Base-by-base conservation (phyloP, 164 flowering plant species). In the Aristolochia californica region DNA sequence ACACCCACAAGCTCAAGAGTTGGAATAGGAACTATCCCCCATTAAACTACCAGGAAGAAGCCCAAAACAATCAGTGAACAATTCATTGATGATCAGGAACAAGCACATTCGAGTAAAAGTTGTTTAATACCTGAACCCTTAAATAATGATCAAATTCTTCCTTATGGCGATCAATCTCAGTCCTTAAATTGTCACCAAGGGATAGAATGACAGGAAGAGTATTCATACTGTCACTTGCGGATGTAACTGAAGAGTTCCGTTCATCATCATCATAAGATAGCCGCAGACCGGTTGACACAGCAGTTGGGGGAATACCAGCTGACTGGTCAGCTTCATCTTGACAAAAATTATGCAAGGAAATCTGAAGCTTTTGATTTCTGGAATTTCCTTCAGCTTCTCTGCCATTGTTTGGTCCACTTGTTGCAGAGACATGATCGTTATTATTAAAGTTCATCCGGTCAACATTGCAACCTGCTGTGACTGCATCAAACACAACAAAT, bases 191-290 rank as follows among this genome's bases (percentile, higher is more conserved):
- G 43, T 79, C 81, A 43, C 82, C 79, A n/a, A 81, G 79, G 28
- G 88, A 74, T 49, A 70, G 55, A 21, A 79, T 61, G 53, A 75
- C 66, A 20, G 91, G 77, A 18, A 74, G 79, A n/a, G 82, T 61
- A 11, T 74, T 66, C 79, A 79, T 77, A 66, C 80, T 77, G 62
- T 77, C 88, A 71, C 86, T 78, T n/a, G 85, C 83, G 49, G 89
- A 75, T 48, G 89, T 77, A 23, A 84, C 77, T 30, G 89, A 73
- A 20, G 95, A 86, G 67, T 83, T 80, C 53, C 53, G 91, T 59
- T 89, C 97, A 60, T 88, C 96, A 57, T 89, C 97, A 56, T 84
- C 89, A 70, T 76, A 86, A 15, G 97, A 89, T 28, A 89, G 76
- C 65, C 80, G 79, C 62, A 86, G 72, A 9, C 97, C 97, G 48